These are phyloP conservation scores for Linum tenue DNA, from an alignment of 345 rosid genomes.

Conservation along the genomic window DNA sequence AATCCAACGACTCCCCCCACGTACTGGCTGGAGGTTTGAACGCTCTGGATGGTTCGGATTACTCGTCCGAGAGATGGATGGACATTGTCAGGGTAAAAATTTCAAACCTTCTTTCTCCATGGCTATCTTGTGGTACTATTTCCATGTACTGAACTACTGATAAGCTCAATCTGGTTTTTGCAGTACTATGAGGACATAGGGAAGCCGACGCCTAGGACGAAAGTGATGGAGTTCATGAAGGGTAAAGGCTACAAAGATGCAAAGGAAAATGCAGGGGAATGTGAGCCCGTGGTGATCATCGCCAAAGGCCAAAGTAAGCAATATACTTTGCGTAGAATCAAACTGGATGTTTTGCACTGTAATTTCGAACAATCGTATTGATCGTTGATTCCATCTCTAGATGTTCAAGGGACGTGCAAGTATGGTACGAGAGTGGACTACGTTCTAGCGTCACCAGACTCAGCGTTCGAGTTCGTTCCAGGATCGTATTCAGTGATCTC, in stretches of 20 bases:
- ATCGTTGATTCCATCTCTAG: constrained; percentile 15
- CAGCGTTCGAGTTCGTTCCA: constrained; percentile 56
- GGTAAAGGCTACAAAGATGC: constrained; percentile 60
- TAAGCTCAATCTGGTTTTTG: no score
- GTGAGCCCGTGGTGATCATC: constrained; percentile 87
- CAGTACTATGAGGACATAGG: constrained; percentile 80
- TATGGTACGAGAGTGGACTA: constrained; percentile 89
- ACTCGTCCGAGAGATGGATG: constrained; percentile 74
- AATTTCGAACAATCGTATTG: no score
- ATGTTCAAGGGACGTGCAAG: constrained; percentile 97
- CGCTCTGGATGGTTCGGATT: constrained; percentile 67
- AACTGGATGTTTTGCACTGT: background rate
- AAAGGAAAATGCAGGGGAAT: constrained; percentile 71
- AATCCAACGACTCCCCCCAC: constrained; percentile 53
- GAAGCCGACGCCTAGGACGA: constrained; percentile 73
- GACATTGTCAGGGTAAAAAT: constrained; percentile 62
- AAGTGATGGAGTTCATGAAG: constrained; percentile 56
- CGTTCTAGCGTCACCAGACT: constrained; percentile 50
- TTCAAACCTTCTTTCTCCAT: background rate
- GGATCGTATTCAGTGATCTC: constrained; percentile 76
- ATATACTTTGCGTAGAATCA: no score
- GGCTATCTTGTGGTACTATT: background rate
- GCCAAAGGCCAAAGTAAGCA: constrained; percentile 86
- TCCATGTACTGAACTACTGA: no score
- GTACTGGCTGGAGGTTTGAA: constrained; percentile 75